Conservation (phyloP, 306 rosid species). For the Vicia faba region DNA sequence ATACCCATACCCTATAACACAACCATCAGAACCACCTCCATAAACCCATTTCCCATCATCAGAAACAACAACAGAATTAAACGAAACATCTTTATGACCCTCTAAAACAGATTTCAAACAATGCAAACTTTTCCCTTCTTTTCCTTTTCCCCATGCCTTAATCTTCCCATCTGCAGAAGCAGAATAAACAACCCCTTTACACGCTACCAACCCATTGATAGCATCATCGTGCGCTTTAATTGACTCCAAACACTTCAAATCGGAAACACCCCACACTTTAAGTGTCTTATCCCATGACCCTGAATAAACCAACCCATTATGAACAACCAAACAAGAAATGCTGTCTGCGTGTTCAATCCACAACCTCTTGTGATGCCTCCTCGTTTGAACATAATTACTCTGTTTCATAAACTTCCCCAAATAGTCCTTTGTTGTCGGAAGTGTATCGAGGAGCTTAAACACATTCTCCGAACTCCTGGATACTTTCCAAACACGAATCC, state of each 20-base stretch:
- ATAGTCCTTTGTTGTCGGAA: conserved; percentile 83
- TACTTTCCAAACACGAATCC: conserved; percentile 87
- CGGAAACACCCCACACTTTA: conserved; percentile 79
- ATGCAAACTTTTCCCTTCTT: conserved; percentile 51
- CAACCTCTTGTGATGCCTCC: conserved; percentile 76
- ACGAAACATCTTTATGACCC: conserved; percentile 77
- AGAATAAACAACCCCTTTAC: conserved; percentile 78
- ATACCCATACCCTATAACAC: conserved; percentile 82
- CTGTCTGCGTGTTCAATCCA: conserved; percentile 93
- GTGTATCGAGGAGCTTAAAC: conserved; percentile 65
- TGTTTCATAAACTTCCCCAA: conserved; percentile 87
- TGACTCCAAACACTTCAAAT: conserved; percentile 88
- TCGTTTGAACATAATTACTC: conserved; percentile 80
- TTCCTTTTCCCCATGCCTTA: conserved; percentile 76
- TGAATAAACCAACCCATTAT: conserved; percentile 71
- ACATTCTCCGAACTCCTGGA: conserved; percentile 75
- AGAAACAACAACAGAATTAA: conserved; percentile 71
- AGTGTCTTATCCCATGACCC: conserved; percentile 96
- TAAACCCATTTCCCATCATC: conserved; percentile 84
- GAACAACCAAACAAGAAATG: conserved; percentile 76
- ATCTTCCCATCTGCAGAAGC: conserved; percentile 97
- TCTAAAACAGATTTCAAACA: conserved; percentile 60
- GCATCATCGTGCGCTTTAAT: conserved; percentile 94
- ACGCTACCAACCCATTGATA: conserved; percentile 68
- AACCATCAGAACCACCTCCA: conserved; percentile 82